phyloP scores from a whole-genome alignment of 2,329 filamentous ascomycete species.

The Cytospora piceae region DNA sequence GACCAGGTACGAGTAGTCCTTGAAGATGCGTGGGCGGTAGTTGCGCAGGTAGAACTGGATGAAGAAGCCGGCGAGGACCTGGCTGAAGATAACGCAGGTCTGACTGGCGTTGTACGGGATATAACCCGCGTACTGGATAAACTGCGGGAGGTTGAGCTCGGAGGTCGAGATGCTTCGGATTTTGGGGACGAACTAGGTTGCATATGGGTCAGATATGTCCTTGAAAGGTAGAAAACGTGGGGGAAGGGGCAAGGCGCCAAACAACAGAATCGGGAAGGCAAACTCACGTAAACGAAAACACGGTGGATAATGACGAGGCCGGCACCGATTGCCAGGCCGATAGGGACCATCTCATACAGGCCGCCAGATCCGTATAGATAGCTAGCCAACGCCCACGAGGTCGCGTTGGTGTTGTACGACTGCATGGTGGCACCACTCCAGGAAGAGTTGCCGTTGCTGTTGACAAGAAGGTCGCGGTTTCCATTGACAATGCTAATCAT shows the following conservation, averaged over 20 bases:
- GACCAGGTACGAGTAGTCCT: conserved; percentile 57
- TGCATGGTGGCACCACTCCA: conserved; percentile 60
- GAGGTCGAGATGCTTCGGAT: conserved; percentile 45
- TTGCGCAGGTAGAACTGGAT: conserved; percentile 57
- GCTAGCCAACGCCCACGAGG: conserved; percentile 55
- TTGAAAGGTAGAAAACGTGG: not conserved
- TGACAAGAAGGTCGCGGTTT: conserved; percentile 51
- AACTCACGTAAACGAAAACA: conserved; percentile 45
- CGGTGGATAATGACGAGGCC: conserved; percentile 50
- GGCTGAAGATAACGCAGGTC: conserved; percentile 57
- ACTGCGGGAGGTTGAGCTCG: conserved; percentile 57
- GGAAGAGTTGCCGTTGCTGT: conserved; percentile 50
- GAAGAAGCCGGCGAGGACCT: conserved; percentile 50
- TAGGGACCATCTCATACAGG: conserved; percentile 52
- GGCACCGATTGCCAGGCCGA: conserved; percentile 54
- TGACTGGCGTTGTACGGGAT: conserved; percentile 60
- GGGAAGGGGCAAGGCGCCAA: not conserved
- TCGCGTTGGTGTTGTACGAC: conserved; percentile 51
- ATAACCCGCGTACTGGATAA: conserved; percentile 58
- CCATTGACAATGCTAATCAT: conserved; percentile 57
- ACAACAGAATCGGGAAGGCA: not conserved
- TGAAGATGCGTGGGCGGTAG: conserved; percentile 55
- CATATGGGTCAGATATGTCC: conserved; percentile 12
- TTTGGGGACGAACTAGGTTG: conserved; percentile 49
- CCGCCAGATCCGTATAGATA: conserved; percentile 54